Evolutionary conservation across 2,329 filamentous ascomycete species (phyloP).

Genomic region (Ceratocystis destructans): DNA sequence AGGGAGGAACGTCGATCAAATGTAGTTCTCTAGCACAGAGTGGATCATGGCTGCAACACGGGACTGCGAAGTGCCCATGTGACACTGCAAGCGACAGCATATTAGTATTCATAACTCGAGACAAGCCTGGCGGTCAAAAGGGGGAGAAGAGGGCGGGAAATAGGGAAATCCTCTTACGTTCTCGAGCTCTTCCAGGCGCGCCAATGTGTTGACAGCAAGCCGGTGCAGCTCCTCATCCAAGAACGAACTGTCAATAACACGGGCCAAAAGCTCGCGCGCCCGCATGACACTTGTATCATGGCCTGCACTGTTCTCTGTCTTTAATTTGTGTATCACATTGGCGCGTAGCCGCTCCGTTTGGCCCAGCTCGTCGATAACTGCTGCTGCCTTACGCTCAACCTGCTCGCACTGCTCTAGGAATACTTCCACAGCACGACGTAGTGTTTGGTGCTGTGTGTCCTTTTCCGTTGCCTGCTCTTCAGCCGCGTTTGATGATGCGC

Average conservation of each 20-base stretch:
- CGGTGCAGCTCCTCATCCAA: conserved; percentile 13
- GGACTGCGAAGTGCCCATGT: conserved; percentile 13
- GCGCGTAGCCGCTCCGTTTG: conserved; percentile 11
- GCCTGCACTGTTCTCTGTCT: conserved; percentile 12
- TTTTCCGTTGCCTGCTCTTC: background rate
- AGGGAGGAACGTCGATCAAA: conserved; percentile 3
- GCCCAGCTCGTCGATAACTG: conserved; percentile 10
- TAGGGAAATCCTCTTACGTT: conserved; percentile 16
- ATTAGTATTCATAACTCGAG: background rate
- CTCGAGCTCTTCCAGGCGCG: conserved; percentile 17
- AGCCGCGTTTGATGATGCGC: background rate
- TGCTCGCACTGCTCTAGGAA: conserved; percentile 11
- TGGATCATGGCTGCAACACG: conserved; percentile 17
- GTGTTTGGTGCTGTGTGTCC: background rate
- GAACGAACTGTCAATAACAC: conserved; percentile 9
- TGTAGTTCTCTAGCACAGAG: conserved; percentile 17
- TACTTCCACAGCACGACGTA: conserved; percentile 7
- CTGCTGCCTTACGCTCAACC: conserved; percentile 7
- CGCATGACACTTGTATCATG: conserved; percentile 15
- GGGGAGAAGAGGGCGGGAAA: background rate
- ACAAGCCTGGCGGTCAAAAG: background rate
- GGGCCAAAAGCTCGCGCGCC: conserved; percentile 12
- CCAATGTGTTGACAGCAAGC: conserved; percentile 7
- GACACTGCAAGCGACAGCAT: conserved; percentile 8
- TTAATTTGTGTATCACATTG: conserved; percentile 14